Base-by-base conservation (phyloP, 345 rosid genomes). In the Syzygium jambos region DNA sequence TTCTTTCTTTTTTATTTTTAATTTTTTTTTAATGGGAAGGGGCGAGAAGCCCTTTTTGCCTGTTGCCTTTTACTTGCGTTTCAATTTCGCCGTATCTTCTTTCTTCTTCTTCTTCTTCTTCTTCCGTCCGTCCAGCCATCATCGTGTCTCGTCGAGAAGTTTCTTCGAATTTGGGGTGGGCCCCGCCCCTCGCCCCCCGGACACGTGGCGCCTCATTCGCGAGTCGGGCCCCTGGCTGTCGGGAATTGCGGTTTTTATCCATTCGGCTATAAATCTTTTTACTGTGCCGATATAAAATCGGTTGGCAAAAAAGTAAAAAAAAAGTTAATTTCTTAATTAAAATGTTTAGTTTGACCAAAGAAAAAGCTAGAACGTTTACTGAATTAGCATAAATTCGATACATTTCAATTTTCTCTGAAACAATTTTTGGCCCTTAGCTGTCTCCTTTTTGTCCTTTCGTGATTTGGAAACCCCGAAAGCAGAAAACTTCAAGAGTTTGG, bases 221-320 rank as follows among this genome's bases (percentile, higher is more conserved):
- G 80, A 73, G 49, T 3, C 43, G 12, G 29, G 12, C 9, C 46
- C 46, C 25, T 22, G 8, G 56, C 7, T 6, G 56, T 53, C 56
- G 46, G 46, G 46, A 6, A 43, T 43, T 43, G 5, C 7, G 1
- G 1, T 43, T 6, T 43, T 6, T 6, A 1, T 1, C 7, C 5
- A 43, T 43, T 43, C 7, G 6, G 7, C 46, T 1, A 6, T 43
- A 43, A 0, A 43, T 43, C 46, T 6, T 43, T 43, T 43, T 1
- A 43, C 1, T 43, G 1, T 43, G 46, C 6, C 46, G 1, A 43
- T 4, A 1, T 43, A 43, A 1, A 43, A 6, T 43, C 46, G 1
- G 1, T 43, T 4, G 46, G 5, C 5, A 43, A 43, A 38, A 41
- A 41, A 41, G 41, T 38, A 3, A 38, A 38, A 41, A 41, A 41